These are phyloP conservation scores for Metschnikowia colocasiae DNA, from an alignment of 805 yeast species.

Conservation along the genomic window DNA sequence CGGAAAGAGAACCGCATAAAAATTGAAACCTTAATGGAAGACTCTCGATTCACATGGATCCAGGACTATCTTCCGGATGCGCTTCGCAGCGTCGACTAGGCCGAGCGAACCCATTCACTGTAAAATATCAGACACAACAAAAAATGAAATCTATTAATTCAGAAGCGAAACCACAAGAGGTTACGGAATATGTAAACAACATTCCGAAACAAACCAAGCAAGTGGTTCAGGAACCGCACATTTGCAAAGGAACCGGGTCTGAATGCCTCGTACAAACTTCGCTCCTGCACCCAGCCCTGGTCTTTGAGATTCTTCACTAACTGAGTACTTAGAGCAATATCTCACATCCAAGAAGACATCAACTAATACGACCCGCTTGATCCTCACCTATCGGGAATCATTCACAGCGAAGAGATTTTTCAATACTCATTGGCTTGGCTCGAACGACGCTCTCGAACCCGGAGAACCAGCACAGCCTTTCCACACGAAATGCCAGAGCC, in stretches of 20 bases:
- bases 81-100: constrained; percentile 1
- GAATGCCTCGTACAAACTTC: too few relatives aligned
- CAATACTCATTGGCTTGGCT: neutral
- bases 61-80: constrained; percentile 18
- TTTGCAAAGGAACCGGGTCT: too few relatives aligned
- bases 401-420: neutral
- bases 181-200: too few relatives aligned
- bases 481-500: constrained; percentile 2
- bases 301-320: constrained; percentile 4
- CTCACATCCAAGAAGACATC: constrained; percentile 4
- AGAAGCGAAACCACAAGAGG: too few relatives aligned
- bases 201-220: too few relatives aligned
- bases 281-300: neutral
- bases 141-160: neutral
- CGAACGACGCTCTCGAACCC: neutral
- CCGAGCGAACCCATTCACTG: neutral
- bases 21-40: constrained; percentile 18
- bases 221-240: too few relatives aligned
- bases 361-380: neutral
- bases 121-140: neutral
- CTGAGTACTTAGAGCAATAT: neutral
- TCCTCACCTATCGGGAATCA: neutral
- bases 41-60: constrained; percentile 25
- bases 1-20: constrained; percentile 34
- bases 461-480: neutral